Percentiles rank a stretch among this genome's conserved stretches.
Evolutionary conservation across 1,284 basidiomycete genomes (phyloP).

Genomic region (Wallemia mellicola): DNA sequence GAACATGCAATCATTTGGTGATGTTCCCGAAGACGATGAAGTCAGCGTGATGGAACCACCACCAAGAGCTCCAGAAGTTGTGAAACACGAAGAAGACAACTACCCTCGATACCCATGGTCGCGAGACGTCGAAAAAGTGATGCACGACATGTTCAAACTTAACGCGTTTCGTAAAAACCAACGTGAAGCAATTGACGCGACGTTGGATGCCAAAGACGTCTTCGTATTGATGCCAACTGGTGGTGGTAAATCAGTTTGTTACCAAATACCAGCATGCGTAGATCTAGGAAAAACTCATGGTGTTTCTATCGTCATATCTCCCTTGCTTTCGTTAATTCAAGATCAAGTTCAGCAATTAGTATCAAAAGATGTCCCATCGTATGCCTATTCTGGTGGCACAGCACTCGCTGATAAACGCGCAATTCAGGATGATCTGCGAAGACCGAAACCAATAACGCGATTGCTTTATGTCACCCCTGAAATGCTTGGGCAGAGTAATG

Average conservation of each 20-base stretch:
- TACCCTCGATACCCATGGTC: slow-evolving; percentile 17
- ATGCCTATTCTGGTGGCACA: slow-evolving; percentile 37
- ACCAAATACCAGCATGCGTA: slow-evolving; percentile 16
- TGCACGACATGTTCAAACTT: slow-evolving; percentile 38
- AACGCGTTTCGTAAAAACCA: slow-evolving; percentile 50
- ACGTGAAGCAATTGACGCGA: slow-evolving; percentile 53
- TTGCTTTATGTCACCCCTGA: slow-evolving; percentile 90
- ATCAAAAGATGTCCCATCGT: slow-evolving; percentile 34
- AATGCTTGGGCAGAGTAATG: slow-evolving; percentile 34
- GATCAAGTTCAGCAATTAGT: slow-evolving; percentile 58
- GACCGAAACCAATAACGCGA: slow-evolving; percentile 16
- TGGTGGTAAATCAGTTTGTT: slow-evolving; percentile 71
- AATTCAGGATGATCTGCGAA: slow-evolving; percentile 20
- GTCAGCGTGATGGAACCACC: background rate
- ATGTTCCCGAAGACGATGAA: background rate
- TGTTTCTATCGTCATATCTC: slow-evolving; percentile 74
- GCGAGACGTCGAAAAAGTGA: slow-evolving; percentile 28
- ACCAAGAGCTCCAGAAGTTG: background rate
- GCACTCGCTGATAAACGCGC: slow-evolving; percentile 14
- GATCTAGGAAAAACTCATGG: slow-evolving; percentile 35
- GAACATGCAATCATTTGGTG: background rate
- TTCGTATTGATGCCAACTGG: slow-evolving; percentile 94
- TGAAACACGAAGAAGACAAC: background rate
- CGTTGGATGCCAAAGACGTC: slow-evolving; percentile 51
- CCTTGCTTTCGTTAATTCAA: slow-evolving; percentile 61